phyloP scores from a whole-genome alignment of 2,329 filamentous ascomycete genomes.

The Xylaria sp. region DNA sequence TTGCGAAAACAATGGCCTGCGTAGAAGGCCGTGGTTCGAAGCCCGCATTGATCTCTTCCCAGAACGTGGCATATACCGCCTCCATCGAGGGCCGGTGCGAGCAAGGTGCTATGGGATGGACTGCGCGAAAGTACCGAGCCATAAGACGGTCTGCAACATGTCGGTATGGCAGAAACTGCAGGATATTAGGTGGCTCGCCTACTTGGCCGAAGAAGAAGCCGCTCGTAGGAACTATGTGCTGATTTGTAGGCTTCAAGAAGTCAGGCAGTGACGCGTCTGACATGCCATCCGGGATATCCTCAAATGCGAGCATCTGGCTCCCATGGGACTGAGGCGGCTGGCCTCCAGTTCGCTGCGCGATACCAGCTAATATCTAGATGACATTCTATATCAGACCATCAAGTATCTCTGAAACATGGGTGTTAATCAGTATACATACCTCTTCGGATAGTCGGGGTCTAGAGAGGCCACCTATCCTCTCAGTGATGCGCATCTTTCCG shows the following conservation, averaged over 20 bases:
- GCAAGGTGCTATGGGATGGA: constrained; percentile 75
- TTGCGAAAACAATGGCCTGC: constrained; percentile 76
- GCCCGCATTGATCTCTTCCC: constrained; percentile 68
- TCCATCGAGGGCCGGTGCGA: constrained; percentile 76
- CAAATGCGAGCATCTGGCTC: constrained; percentile 42
- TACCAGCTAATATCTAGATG: constrained; percentile 52
- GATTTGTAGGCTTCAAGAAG: constrained; percentile 71
- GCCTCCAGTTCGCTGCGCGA: constrained; percentile 44
- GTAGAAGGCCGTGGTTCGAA: constrained; percentile 72
- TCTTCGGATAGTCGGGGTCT: constrained; percentile 77
- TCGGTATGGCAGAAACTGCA: constrained; percentile 70
- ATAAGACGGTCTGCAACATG: constrained; percentile 70
- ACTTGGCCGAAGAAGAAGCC: constrained; percentile 73
- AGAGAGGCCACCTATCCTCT: constrained; percentile 78
- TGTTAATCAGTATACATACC: constrained; percentile 62
- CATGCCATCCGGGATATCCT: constrained; percentile 42
- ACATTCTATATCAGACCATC: constrained; percentile 22
- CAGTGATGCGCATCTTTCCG: constrained; percentile 78
- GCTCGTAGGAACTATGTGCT: constrained; percentile 75
- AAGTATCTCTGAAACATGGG: constrained; percentile 12
- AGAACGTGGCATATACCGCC: constrained; percentile 72
- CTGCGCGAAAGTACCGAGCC: constrained; percentile 73
- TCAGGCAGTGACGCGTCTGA: constrained; percentile 54
- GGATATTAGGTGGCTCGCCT: constrained; percentile 60
- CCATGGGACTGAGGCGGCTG: constrained; percentile 39